Evolutionary conservation across 2,329 filamentous ascomycete species (phyloP).

Genomic region (Thelonectria discophora): DNA sequence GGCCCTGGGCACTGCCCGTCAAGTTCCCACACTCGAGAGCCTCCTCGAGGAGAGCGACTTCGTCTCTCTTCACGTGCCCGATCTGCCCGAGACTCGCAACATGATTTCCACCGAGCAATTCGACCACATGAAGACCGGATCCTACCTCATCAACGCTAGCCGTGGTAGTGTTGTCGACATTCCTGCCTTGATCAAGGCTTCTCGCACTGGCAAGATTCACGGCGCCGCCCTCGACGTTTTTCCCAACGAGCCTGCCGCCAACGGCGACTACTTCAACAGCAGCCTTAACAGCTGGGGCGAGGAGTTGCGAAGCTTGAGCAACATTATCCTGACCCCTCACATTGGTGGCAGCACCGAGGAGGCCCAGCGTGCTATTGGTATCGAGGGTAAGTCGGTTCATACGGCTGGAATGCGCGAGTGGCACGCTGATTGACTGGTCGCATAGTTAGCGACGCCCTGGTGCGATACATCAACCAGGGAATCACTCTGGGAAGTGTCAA

Average conservation of each 20-base stretch:
- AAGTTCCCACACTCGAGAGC: slow-evolving; percentile 79
- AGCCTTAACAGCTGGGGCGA: slow-evolving; percentile 84
- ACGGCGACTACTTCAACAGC: slow-evolving; percentile 93
- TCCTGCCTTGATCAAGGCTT: slow-evolving; percentile 86
- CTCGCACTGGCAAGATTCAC: slow-evolving; percentile 85
- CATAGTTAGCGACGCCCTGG: slow-evolving; percentile 81
- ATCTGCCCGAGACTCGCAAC: slow-evolving; percentile 89
- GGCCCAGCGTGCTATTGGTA: slow-evolving; percentile 93
- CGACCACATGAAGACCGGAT: slow-evolving; percentile 88
- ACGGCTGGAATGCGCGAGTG: not conserved
- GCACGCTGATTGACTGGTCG: slow-evolving; percentile 25
- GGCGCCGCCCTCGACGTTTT: slow-evolving; percentile 98
- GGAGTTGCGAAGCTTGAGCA: slow-evolving; percentile 85
- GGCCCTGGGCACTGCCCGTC: slow-evolving; percentile 87
- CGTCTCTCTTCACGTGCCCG: slow-evolving; percentile 92
- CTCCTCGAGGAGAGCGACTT: slow-evolving; percentile 88
- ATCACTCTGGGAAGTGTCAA: slow-evolving; percentile 93
- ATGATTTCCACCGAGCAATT: slow-evolving; percentile 86
- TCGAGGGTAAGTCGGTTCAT: slow-evolving; percentile 67
- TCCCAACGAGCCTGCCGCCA: slow-evolving; percentile 90
- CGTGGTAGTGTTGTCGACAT: slow-evolving; percentile 95
- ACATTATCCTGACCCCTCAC: slow-evolving; percentile 94
- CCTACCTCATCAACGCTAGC: slow-evolving; percentile 96
- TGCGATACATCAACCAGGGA: slow-evolving; percentile 96
- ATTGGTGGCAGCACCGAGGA: slow-evolving; percentile 98